Percentiles rank a stretch among this genome's conserved stretches.
Conservation (phyloP, 768 basidiomycete genomes). For the Trametopsis cervina region DNA sequence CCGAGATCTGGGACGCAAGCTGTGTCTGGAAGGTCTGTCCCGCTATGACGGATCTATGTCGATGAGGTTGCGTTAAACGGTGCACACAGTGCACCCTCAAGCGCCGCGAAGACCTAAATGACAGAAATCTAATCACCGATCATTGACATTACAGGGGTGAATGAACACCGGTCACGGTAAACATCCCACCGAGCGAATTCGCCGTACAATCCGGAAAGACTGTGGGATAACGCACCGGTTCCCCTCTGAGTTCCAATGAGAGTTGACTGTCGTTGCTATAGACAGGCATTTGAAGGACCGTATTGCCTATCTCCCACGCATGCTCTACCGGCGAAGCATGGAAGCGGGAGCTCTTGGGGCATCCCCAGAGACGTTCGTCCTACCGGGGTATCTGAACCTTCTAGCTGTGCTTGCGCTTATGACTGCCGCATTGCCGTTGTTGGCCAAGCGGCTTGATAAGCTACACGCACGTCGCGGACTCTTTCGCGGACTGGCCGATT, state of each 20-base stretch:
- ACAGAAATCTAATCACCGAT: conserved; percentile 6
- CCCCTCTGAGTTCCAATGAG: no score
- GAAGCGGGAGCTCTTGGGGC: no score
- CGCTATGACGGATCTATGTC: not conserved
- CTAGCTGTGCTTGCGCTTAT: no score
- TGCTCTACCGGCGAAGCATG: not conserved
- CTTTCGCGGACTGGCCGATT: not conserved
- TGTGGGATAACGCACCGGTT: no score
- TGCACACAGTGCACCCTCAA: not conserved
- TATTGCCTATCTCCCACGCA: no score
- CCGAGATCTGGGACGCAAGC: not conserved
- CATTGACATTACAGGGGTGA: not conserved
- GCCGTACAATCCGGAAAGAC: no score
- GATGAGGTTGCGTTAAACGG: not conserved
- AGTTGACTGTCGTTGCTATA: no score
- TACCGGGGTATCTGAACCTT: no score
- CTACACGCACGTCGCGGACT: not conserved
- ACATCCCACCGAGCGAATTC: not conserved
- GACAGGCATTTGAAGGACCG: no score
- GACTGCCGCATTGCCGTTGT: no score
- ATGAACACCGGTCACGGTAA: not conserved
- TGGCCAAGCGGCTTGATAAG: no score
- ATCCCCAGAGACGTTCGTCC: no score
- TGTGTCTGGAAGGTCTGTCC: not conserved
- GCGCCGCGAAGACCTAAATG: not conserved